A percentile compares a stretch with the other conserved stretches of the same genome.
Conservation (phyloP, 257 asterid species). For the Solanum pimpinellifolium region DNA sequence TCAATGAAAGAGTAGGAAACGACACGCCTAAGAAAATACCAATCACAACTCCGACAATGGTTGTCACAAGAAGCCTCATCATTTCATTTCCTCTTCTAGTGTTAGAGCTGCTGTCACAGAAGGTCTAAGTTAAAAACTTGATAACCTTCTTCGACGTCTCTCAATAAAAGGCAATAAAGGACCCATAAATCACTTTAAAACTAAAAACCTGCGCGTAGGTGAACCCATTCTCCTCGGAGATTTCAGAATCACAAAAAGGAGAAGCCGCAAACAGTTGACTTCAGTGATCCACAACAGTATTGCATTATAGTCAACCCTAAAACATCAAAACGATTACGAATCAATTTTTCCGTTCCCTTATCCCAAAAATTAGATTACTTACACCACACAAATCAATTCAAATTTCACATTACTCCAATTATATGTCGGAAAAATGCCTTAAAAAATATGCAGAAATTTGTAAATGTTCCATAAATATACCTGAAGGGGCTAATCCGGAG, state of each 20-base stretch:
- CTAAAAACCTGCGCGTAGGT: constrained; percentile 22
- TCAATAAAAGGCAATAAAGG: too few species aligned
- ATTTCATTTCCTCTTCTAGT: constrained; percentile 55
- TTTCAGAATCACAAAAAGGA: background rate
- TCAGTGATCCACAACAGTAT: background rate
- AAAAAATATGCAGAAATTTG: background rate
- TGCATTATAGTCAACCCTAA: background rate
- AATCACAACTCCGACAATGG: constrained; percentile 57
- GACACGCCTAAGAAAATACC: constrained; percentile 88
- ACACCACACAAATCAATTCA: background rate
- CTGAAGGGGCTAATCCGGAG: background rate
- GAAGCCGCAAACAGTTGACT: background rate
- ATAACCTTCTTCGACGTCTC: background rate
- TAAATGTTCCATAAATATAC: background rate
- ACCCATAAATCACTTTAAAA: background rate
- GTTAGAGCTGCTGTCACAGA: constrained; percentile 25
- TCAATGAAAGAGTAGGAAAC: constrained; percentile 47
- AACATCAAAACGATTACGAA: background rate
- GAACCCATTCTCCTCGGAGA: background rate
- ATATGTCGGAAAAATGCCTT: background rate
- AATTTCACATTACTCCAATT: background rate
- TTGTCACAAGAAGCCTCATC: constrained; percentile 62
- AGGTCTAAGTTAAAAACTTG: background rate
- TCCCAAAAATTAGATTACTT: background rate
- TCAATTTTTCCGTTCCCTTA: background rate